Percentiles rank a stretch among this genome's conserved stretches.
Evolutionary conservation across 2,329 filamentous ascomycete genomes (phyloP).

Genomic region (Zelopaecilomyces penicillatus): DNA sequence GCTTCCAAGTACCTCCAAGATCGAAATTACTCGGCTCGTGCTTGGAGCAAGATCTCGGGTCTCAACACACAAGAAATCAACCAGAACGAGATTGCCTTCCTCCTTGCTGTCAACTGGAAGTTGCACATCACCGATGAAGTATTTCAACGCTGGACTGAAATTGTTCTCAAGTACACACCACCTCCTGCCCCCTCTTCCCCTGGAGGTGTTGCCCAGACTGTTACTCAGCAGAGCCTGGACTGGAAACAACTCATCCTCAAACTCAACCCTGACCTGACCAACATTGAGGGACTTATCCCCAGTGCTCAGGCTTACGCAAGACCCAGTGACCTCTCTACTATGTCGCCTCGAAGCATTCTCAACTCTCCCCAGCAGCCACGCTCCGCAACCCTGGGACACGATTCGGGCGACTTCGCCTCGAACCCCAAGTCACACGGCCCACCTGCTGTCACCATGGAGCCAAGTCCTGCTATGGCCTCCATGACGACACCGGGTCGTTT

Average conservation of each 20-base stretch:
- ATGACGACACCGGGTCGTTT: slow-evolving; percentile 28
- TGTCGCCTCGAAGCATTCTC: slow-evolving; percentile 36
- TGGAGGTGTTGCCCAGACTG: slow-evolving; percentile 33
- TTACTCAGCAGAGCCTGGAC: slow-evolving; percentile 40
- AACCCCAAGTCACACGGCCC: slow-evolving; percentile 33
- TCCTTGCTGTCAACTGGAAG: slow-evolving; percentile 85
- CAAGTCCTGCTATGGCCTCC: slow-evolving; percentile 32
- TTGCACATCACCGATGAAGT: slow-evolving; percentile 84
- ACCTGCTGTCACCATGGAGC: slow-evolving; percentile 39
- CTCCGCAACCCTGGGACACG: slow-evolving; percentile 22
- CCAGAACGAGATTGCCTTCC: slow-evolving; percentile 88
- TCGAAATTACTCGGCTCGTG: slow-evolving; percentile 91
- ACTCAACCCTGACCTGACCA: slow-evolving; percentile 50
- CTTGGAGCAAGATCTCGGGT: slow-evolving; percentile 99
- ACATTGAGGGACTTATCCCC: slow-evolving; percentile 45
- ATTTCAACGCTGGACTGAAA: slow-evolving; percentile 90
- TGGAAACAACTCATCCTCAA: slow-evolving; percentile 52
- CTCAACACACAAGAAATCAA: slow-evolving; percentile 90
- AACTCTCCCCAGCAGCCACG: slow-evolving; percentile 32
- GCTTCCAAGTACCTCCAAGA: slow-evolving; percentile 98
- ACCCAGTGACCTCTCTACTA: slow-evolving; percentile 26
- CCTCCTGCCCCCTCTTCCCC: slow-evolving; percentile 53
- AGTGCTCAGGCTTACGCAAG: slow-evolving; percentile 20
- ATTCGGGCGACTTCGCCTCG: slow-evolving; percentile 30
- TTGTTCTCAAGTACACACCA: slow-evolving; percentile 79